phyloP scores from a whole-genome alignment of 257 asterid genomes.

The Gentiana dahurica region DNA sequence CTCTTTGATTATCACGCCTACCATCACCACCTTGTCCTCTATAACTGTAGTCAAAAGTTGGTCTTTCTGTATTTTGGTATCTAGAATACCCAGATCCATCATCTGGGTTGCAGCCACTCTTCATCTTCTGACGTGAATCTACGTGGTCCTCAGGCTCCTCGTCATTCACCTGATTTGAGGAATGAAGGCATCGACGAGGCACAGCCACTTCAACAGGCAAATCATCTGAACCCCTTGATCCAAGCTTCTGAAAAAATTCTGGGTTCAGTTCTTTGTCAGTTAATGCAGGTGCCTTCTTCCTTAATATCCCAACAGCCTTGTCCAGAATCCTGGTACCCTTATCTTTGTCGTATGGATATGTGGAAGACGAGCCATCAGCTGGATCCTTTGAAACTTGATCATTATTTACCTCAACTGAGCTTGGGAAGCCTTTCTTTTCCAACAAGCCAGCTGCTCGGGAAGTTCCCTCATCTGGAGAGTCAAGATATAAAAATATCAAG shows the following conservation, averaged over 20 bases:
- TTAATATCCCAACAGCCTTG: conserved; percentile 82
- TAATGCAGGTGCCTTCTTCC: conserved; percentile 78
- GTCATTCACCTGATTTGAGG: conserved; percentile 42
- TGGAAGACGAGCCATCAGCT: conserved; percentile 42
- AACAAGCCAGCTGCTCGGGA: conserved; percentile 51
- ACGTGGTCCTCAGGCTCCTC: conserved; percentile 38
- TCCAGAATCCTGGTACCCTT: conserved; percentile 54
- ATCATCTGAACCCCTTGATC: conserved; percentile 72
- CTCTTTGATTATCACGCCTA: conserved; percentile 46
- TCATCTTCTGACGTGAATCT: conserved; percentile 35
- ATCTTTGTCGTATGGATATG: conserved; percentile 35
- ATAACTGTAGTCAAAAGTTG: conserved; percentile 22
- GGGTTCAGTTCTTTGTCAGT: conserved; percentile 88
- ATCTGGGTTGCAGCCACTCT: conserved; percentile 32
- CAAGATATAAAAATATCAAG: conserved; percentile 12
- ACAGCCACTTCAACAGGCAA: conserved; percentile 93
- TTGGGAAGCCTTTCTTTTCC: conserved; percentile 36
- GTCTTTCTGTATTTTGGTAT: conserved; percentile 31
- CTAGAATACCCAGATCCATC: conserved; percentile 23
- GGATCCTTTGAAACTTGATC: conserved; percentile 36
- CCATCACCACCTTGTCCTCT: conserved; percentile 25
- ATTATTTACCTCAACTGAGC: conserved; percentile 33
- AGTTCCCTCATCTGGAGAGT: conserved; percentile 50
- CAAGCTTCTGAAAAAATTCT: conserved; percentile 91
- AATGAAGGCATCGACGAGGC: conserved; percentile 64